Percentiles rank a stretch among this genome's conserved stretches.
phyloP scores from a whole-genome alignment of 75 land plant species.

The Pinus tabuliformis region DNA sequence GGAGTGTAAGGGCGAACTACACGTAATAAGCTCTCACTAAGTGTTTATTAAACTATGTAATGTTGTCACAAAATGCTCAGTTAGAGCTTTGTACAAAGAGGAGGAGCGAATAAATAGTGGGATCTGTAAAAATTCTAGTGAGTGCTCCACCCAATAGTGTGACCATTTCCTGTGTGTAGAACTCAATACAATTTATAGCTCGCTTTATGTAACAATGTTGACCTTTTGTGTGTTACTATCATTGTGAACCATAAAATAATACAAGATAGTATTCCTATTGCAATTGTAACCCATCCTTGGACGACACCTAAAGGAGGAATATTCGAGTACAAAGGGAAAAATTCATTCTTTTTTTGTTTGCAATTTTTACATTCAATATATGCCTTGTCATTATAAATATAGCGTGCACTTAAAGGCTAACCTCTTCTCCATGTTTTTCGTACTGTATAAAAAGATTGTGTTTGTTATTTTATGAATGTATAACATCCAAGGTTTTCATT shows the following conservation, averaged over 20 bases:
- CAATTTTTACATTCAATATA: too few species aligned
- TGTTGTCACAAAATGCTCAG: slow-evolving; percentile 23
- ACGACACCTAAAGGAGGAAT: slow-evolving; percentile 45
- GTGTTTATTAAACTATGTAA: slow-evolving; percentile 51
- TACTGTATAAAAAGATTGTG: too few species aligned
- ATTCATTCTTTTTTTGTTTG: too few species aligned
- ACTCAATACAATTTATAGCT: slow-evolving; percentile 59
- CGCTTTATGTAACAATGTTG: slow-evolving; percentile 52
- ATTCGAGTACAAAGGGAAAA: too few species aligned
- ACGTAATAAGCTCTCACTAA: slow-evolving; percentile 41
- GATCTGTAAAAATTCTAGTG: slow-evolving; percentile 51
- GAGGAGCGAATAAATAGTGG: slow-evolving; percentile 35
- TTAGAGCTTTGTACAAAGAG: slow-evolving; percentile 24
- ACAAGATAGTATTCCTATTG: slow-evolving; percentile 66
- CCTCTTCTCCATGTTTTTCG: too few species aligned
- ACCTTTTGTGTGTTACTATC: slow-evolving; percentile 74
- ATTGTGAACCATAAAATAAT: slow-evolving; percentile 81
- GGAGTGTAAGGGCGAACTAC: too few species aligned
- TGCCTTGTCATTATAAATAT: too few species aligned
- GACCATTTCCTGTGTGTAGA: slow-evolving; percentile 70
- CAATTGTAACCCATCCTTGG: slow-evolving; percentile 73
- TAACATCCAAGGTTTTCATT: too few species aligned
- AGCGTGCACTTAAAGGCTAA: too few species aligned
- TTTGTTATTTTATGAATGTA: too few species aligned
- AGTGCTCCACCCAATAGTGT: slow-evolving; percentile 49